Evolutionary conservation across 352 stramenopile genomes (phyloP), one percentile per base, ranked within the genome.

Genomic region (Pythium plurisporium): DNA sequence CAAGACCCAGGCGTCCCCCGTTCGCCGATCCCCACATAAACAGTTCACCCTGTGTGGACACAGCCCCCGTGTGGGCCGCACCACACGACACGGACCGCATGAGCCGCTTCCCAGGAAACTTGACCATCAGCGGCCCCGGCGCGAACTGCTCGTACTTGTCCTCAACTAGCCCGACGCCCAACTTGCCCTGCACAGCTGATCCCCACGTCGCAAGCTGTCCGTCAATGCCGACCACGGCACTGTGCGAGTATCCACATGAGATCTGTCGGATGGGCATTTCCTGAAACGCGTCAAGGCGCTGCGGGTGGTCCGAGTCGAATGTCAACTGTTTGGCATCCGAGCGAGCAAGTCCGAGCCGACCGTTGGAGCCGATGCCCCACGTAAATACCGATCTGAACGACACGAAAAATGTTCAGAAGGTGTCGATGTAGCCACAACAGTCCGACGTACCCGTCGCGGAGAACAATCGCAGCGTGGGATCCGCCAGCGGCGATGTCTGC

Each of bases 11-110:
- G 0, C 93, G 78, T 0, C 94, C 94, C 26, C 92, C 91, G 65
- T 98, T 95, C 15, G 88, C 86, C 49, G 86, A 97, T 14, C 93
- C 94, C 83, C 83, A 95, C 80, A 94, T 89, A 53, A 92, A 95
- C 2, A 95, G 61, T 56, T 92, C 79, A 0, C 86, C 81, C 1
- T 67, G 30, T 2, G 69, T 88, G 4, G 76, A 77, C 7, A 94
- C 82, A 1, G 82, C 82, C 1, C 79, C 86, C 17, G 74, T 91
- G 59, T 97, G 90, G 1, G 83, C 80, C 22, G 82, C 77, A 11
- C 94, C 93, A 43, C 92, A 98, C 3, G 90, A 97, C 23, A 98
- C 78, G 10, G 52, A 86, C 3, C 82, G 74, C 34, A 90, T 74
- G 31, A 59, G 48, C 67, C 87, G 75, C 40, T 73, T 72, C 12